A percentile compares a stretch with the other conserved stretches of the same genome.
These are phyloP conservation scores for Fraxinus albicans DNA, from an alignment of 305 asterid genomes.

Conservation along the genomic window DNA sequence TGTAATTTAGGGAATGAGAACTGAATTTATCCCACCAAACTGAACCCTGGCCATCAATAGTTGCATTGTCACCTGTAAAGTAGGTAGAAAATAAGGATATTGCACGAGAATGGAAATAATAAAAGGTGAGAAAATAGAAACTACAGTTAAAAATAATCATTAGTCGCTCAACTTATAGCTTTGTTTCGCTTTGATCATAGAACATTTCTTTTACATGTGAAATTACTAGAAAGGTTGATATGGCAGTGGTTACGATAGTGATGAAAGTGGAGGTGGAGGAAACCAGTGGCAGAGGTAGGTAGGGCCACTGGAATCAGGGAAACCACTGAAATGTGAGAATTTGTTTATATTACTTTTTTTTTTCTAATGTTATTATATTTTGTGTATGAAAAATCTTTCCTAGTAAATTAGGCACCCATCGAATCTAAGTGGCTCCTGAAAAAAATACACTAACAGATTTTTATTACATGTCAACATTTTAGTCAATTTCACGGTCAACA, in stretches of 20 bases:
- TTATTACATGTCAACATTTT: background rate
- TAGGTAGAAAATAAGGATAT: constrained; percentile 10
- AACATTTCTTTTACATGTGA: background rate
- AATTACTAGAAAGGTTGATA: background rate
- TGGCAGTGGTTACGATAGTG: background rate
- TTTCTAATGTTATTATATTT: too few relatives aligned
- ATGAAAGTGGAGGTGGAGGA: background rate
- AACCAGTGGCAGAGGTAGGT: background rate
- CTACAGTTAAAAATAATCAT: background rate
- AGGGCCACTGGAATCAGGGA: background rate
- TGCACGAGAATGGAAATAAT: background rate
- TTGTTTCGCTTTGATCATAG: background rate
- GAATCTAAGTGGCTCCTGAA: background rate
- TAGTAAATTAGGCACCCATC: background rate
- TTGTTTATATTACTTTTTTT: too few relatives aligned
- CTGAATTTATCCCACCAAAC: constrained; percentile 84
- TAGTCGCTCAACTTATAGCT: background rate
- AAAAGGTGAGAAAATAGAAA: background rate
- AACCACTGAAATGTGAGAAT: background rate
- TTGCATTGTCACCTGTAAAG: constrained; percentile 82
- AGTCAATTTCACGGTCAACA: too few relatives aligned
- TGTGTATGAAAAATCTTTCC: background rate
- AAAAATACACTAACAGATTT: background rate
- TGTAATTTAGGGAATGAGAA: constrained; percentile 67
- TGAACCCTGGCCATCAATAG: constrained; percentile 91